Conservation (phyloP, 192 early-diverging fungal species). For the Linnemannia schmuckeri region DNA sequence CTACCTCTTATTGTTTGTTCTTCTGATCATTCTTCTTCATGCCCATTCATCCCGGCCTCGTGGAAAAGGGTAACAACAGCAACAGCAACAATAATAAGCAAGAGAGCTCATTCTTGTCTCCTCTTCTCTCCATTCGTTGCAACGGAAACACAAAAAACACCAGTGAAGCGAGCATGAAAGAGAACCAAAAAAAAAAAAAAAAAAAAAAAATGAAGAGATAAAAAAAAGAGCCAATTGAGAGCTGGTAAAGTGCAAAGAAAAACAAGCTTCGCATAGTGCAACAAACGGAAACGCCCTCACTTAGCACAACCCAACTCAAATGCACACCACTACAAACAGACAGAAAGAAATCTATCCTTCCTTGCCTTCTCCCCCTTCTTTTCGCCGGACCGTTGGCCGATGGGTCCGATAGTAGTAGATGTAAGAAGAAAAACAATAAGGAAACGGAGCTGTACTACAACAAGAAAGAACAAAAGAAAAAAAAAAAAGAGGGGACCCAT, state of each 20-base stretch:
- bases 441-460: not conserved
- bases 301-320: not conserved
- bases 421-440: not conserved
- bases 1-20: not conserved
- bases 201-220: not conserved
- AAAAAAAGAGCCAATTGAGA: not conserved
- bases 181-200: not conserved
- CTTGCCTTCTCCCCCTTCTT: not conserved
- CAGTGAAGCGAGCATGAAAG: too few species aligned
- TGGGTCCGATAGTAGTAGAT: not conserved
- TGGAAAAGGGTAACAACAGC: not conserved
- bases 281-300: not conserved
- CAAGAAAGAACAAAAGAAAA: not conserved
- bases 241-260: not conserved
- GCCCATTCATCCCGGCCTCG: not conserved
- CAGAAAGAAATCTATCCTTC: not conserved
- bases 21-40: not conserved
- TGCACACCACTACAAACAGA: not conserved
- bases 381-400: not conserved
- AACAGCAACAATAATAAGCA: not conserved
- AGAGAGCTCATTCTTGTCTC: not conserved
- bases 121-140: not conserved
- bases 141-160: not conserved
- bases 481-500: not conserved
- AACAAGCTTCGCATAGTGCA: not conserved